Conservation (phyloP, 192 early-diverging fungal species). For the Piromyces finnis region DNA sequence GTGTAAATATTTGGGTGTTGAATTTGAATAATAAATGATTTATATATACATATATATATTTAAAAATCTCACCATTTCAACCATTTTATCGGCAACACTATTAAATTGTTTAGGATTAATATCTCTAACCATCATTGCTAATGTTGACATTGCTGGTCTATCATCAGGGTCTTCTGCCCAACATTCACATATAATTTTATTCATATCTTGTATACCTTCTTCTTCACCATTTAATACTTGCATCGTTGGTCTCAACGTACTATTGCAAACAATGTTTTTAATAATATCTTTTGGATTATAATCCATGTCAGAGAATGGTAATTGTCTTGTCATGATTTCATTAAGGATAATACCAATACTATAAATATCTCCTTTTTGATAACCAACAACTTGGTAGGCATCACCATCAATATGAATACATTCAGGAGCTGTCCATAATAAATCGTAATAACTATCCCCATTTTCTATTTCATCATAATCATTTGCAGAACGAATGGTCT, state of each 20-base stretch:
- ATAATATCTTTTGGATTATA: background rate
- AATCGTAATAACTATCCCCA: background rate
- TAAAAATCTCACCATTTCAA: background rate
- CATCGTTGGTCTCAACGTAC: background rate
- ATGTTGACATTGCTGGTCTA: background rate
- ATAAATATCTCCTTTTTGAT: background rate
- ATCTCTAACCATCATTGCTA: background rate
- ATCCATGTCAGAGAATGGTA: background rate
- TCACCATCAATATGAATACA: background rate
- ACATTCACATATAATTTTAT: background rate
- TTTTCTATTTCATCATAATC: background rate
- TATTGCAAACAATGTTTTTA: background rate
- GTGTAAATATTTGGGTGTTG: too few relatives aligned
- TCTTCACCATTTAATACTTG: background rate
- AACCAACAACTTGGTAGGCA: background rate
- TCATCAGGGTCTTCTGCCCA: background rate
- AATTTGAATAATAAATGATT: too few relatives aligned
- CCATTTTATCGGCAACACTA: background rate
- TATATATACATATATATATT: too few relatives aligned
- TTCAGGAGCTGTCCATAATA: background rate
- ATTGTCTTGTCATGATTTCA: background rate
- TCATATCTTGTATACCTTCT: background rate
- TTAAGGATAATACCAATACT: background rate
- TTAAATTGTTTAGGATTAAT: background rate
- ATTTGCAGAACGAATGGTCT: background rate